Evolutionary conservation across 2,329 filamentous ascomycete species (phyloP), one percentile per base, ranked within the genome.

Genomic region (Capronia americana): DNA sequence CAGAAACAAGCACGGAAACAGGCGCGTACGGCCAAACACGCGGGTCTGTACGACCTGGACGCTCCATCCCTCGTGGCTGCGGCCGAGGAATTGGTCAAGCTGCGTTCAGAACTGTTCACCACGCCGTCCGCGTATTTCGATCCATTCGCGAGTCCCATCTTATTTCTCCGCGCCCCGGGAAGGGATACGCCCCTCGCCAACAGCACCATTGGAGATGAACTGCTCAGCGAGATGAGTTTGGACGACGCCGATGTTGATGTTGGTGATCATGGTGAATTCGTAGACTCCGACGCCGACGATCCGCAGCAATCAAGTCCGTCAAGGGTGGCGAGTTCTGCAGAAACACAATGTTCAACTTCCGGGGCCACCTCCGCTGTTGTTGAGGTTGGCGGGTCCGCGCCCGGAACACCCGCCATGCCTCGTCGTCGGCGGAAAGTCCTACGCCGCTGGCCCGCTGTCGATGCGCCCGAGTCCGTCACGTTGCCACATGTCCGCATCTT

Each of bases 91-190:
- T 30, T 73, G 51, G 67, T 71, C 11, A 78, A 79, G 59, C 68
- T 81, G 3, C 75, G 80, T 3, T 74, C 75, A 30, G 58, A 55
- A 7, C 73, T 79, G 23, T 82, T 82, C 65, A 50, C 71, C 7
- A 75, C 71, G 0, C 77, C 79, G 51, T 64, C 65, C 12, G 60
- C 69, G 17, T 81, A 77, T 68, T 82, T 81, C 54, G 80, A 82
- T 65, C 69, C 78, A 0, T 82, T 82, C 63, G 79, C 80, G 0
- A 80, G 78, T 3, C 80, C 80, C 0, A 70, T 78, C 3, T 67
- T 81, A 6, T 80, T 81, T 57, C 75, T 82, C 8, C 77, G 80
- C 24, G 78, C 79, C 0, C 69, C 80, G 0, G 79, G 79, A 0
- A 75, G 77, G 58, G 77, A 80, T 51, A 77, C 77, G 4, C 80